Evolutionary conservation across 1,284 basidiomycete species (phyloP), one percentile per base, ranked within the genome.

Genomic region (Anthracocystis panici-leucophaei): DNA sequence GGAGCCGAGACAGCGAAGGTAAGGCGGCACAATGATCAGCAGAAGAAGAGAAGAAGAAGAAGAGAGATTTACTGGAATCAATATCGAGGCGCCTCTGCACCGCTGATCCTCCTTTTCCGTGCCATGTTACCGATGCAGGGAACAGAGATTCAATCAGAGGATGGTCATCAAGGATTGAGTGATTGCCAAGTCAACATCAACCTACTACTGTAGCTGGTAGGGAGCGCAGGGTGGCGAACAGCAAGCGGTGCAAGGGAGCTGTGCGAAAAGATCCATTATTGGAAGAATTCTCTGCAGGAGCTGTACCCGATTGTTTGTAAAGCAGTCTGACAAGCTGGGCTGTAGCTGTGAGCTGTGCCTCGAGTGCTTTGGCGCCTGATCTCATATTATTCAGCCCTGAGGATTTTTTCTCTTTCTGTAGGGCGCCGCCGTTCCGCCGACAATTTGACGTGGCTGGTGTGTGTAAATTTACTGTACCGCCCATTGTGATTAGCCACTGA

Each of bases 371-470:
- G 14, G 46, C 27, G 27, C 46, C 27, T 18, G 21, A 12, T 27
- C 41, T 21, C n/a, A 42, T 6, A 42, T 42, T 20, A 42, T 27
- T 46, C 44, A 38, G 35, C 35, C 35, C 14, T 38, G 14, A 5
- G 35, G 35, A 6, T 16, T 46, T 27, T 27, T 46, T 27, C 25
- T 27, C 25, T 20, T 46, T 27, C 14, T 38, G 21, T n/a, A 10
- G 46, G 46, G 46, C 46, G 46, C 46, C 46, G 46, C 18, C 18
- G 29, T 25, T 48, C 46, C 46, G 46, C 46, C 46, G 27, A 48
- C 46, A 27, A 27, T 27, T 12, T 27, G 42, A 14, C 20, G 20
- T 20, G 21, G 44, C 44, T 25, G 9, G 44, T n/a, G n/a, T n/a
- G n/a, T n/a, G n/a, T n/a, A n/a, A n/a, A n/a, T n/a, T 12, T 14